phyloP scores from a whole-genome alignment of 305 asterid species.

The Striga hermonthica region DNA sequence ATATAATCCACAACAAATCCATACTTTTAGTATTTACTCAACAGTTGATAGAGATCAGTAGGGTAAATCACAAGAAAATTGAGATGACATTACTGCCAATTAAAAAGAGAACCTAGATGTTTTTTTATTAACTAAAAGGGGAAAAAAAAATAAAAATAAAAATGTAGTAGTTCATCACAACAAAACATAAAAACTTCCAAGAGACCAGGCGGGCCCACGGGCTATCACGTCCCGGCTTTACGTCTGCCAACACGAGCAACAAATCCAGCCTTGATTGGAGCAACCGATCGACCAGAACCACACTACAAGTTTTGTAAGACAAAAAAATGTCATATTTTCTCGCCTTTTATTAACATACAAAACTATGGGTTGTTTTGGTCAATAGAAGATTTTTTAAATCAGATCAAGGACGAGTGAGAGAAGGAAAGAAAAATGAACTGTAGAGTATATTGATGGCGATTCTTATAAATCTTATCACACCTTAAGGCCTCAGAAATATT shows the following conservation, averaged over 20 bases:
- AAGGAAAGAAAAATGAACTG: no score
- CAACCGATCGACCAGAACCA: background rate
- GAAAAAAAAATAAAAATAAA: no score
- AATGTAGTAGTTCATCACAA: background rate
- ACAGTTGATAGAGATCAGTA: no score
- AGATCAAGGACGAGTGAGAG: no score
- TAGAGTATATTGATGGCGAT: conserved; percentile 26
- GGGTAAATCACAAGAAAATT: no score
- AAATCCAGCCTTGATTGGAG: background rate
- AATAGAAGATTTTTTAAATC: no score
- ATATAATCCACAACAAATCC: no score
- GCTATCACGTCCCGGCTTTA: background rate
- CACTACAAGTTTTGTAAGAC: background rate
- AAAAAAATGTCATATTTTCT: background rate
- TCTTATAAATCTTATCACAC: background rate
- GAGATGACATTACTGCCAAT: no score
- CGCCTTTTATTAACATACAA: background rate
- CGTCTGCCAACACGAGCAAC: background rate
- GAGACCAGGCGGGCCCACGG: background rate
- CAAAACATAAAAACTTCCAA: background rate
- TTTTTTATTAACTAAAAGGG: background rate
- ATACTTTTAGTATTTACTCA: no score
- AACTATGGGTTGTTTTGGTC: background rate
- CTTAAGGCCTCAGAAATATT: conserved; percentile 27
- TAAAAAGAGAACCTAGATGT: no score